Conservation (phyloP, 768 basidiomycete species). For the Auricularia auricula-judae region DNA sequence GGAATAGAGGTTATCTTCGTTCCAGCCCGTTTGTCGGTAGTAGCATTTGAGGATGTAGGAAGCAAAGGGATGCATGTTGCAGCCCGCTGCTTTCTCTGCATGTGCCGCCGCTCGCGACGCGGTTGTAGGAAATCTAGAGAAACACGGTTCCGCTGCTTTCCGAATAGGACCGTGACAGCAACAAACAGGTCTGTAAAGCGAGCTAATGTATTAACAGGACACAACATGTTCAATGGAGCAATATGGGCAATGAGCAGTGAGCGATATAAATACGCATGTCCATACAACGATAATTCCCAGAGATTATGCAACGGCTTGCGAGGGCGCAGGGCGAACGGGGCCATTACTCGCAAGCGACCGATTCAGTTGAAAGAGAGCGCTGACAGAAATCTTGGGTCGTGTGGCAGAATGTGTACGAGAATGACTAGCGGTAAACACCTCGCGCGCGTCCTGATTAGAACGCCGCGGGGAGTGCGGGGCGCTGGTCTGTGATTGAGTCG, state of each 20-base stretch:
- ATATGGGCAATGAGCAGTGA: neutral
- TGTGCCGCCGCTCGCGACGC: conserved; percentile 48
- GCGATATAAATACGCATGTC: neutral
- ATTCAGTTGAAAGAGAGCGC: neutral
- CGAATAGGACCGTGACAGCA: neutral
- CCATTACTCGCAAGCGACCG: neutral
- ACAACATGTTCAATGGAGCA: neutral
- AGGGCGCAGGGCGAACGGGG: neutral
- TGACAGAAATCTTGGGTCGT: neutral
- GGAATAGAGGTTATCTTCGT: conserved; percentile 88
- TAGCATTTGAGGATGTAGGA: conserved; percentile 83
- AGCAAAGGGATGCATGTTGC: conserved; percentile 83
- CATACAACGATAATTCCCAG: neutral
- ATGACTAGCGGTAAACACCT: neutral
- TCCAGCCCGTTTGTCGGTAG: conserved; percentile 91
- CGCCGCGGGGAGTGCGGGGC: neutral
- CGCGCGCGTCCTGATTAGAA: neutral
- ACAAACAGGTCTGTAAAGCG: neutral
- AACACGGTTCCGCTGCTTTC: neutral
- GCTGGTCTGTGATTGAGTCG: neutral
- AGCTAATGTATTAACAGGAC: neutral
- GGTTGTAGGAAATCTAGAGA: conserved; percentile 10
- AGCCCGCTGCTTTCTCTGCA: conserved; percentile 67
- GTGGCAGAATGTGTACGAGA: neutral
- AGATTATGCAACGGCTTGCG: neutral